phyloP scores from a whole-genome alignment of 345 rosid genomes.

The Populus pruinosa region DNA sequence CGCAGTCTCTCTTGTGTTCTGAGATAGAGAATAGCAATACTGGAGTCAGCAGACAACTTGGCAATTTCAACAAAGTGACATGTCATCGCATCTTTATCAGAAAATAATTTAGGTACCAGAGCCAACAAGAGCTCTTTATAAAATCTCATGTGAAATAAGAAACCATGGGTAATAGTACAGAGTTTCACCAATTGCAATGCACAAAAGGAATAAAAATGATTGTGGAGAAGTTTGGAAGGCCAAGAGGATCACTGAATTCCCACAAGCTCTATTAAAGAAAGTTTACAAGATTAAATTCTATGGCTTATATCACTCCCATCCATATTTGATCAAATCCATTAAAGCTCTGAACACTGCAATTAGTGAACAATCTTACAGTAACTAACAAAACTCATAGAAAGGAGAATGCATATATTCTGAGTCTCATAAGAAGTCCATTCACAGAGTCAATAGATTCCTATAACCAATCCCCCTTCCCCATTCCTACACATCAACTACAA shows the following conservation, averaged over 20 bases:
- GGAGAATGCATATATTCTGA: neutral
- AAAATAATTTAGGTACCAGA: neutral
- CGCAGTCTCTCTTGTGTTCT: constrained; percentile 79
- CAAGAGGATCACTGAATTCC: neutral
- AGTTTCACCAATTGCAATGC: neutral
- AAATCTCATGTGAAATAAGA: neutral
- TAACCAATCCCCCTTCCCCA: neutral
- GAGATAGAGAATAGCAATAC: neutral
- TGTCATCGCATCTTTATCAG: neutral
- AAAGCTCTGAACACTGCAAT: neutral
- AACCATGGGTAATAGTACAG: neutral
- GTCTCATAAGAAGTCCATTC: neutral
- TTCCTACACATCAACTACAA: neutral
- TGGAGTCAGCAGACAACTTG: neutral
- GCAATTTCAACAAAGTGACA: neutral
- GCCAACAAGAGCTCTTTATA: neutral
- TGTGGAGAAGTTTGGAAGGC: neutral
- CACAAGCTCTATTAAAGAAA: neutral
- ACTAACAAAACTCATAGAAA: neutral
- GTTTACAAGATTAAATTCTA: neutral
- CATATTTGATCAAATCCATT: neutral
- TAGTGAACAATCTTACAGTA: neutral
- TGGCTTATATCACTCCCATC: neutral
- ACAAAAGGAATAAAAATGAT: neutral
- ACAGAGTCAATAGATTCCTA: neutral